Percentiles rank a stretch among this genome's conserved stretches.
These are phyloP conservation scores for Lonicera japonica DNA, from an alignment of 129 eudicot species.

Conservation along the genomic window DNA sequence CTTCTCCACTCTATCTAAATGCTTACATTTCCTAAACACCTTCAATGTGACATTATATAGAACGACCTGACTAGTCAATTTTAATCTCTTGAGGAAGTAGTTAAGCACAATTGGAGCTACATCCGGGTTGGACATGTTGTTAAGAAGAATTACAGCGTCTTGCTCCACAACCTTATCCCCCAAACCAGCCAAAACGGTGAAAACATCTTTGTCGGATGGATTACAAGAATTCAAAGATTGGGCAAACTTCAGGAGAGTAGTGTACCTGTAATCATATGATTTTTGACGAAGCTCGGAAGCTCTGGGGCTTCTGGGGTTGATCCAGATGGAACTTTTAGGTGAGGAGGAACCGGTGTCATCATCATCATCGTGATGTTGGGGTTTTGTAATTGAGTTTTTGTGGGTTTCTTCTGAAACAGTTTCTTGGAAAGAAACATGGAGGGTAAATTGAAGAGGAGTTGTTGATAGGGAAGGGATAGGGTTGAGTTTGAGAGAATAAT, in stretches of 20 bases:
- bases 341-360: slow-evolving; percentile 8
- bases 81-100: slow-evolving; percentile 41
- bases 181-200: slow-evolving; percentile 25
- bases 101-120: slow-evolving; percentile 40
- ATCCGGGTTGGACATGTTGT: slow-evolving; percentile 61
- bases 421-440: slow-evolving; percentile 44
- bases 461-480: slow-evolving; percentile 20
- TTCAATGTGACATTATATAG: slow-evolving; percentile 77
- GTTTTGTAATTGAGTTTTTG: slow-evolving; percentile 16
- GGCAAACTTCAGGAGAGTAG: slow-evolving; percentile 42
- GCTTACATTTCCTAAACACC: slow-evolving; percentile 65
- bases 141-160: slow-evolving; percentile 63
- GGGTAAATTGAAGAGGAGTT: slow-evolving; percentile 29
- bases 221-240: slow-evolving; percentile 49
- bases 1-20: slow-evolving; percentile 58
- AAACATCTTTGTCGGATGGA: slow-evolving; percentile 34
- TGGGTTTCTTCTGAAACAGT: slow-evolving; percentile 27
- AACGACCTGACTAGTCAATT: slow-evolving; percentile 34
- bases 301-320: slow-evolving; percentile 77
- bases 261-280: slow-evolving; percentile 63
- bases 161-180: slow-evolving; percentile 49
- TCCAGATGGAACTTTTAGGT: slow-evolving; percentile 47
- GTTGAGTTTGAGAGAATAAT: neutral
- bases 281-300: slow-evolving; percentile 46
- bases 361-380: slow-evolving; percentile 20